phyloP scores from a whole-genome alignment of 2,329 filamentous ascomycete genomes.

The Aspergillus sp. region DNA sequence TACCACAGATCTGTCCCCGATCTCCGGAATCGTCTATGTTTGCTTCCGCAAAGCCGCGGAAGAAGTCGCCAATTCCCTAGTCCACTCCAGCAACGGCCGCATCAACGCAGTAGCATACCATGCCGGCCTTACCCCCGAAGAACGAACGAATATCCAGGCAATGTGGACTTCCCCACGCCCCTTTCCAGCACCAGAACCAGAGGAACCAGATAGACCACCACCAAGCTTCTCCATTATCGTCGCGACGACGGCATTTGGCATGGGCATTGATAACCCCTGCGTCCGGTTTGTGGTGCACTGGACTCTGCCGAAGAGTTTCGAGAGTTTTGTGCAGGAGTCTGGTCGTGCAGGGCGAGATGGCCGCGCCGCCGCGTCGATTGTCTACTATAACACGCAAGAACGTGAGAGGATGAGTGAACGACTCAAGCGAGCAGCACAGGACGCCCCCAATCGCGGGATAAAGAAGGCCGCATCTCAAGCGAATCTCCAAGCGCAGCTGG shows the following conservation, averaged over 20 bases:
- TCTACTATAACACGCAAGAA: conserved; percentile 88
- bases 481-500: conserved; percentile 42
- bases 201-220: conserved; percentile 14
- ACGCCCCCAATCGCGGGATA: conserved; percentile 26
- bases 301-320: conserved; percentile 88
- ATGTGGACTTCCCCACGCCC: conserved; percentile 31
- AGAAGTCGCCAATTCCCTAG: conserved; percentile 32
- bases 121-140: conserved; percentile 64
- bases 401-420: conserved; percentile 62
- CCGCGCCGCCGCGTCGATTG: conserved; percentile 75
- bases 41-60: conserved; percentile 36
- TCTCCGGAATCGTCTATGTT: conserved; percentile 45
- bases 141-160: conserved; percentile 52
- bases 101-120: conserved; percentile 43
- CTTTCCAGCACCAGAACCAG: neutral
- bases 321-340: conserved; percentile 94
- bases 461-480: conserved; percentile 33
- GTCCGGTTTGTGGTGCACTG: conserved; percentile 94
- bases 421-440: conserved; percentile 40
- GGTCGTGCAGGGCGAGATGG: conserved; percentile 86
- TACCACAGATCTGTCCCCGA: conserved; percentile 23
- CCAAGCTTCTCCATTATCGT: conserved; percentile 84
- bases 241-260: conserved; percentile 91
- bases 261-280: conserved; percentile 95
- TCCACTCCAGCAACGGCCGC: conserved; percentile 13